Evolutionary conservation across 1,284 basidiomycete genomes (phyloP).

Genomic region (Boletus calvinii): DNA sequence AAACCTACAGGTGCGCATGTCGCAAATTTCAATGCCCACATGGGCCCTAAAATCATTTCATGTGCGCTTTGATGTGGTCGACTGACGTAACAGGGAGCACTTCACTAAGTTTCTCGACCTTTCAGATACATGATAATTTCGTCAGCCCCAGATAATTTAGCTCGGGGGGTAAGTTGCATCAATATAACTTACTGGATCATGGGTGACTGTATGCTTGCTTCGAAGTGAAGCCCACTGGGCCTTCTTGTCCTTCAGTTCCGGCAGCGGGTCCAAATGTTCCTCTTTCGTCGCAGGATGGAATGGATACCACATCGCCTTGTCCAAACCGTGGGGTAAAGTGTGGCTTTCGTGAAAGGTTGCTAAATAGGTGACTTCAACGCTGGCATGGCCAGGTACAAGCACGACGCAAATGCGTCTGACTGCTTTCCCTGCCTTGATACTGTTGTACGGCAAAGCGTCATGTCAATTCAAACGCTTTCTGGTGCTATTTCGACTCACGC

Average conservation of each 20-base stretch:
- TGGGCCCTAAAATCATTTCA: neutral
- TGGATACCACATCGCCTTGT: neutral
- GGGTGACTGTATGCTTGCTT: neutral
- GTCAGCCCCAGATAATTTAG: neutral
- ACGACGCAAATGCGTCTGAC: neutral
- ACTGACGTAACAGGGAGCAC: neutral
- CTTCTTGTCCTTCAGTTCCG: neutral
- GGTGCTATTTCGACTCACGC: neutral
- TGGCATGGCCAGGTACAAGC: neutral
- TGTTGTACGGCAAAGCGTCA: neutral
- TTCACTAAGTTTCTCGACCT: neutral
- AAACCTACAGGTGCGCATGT: neutral
- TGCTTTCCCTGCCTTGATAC: neutral
- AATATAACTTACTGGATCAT: neutral
- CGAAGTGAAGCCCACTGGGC: neutral
- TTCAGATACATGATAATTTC: neutral
- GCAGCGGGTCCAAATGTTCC: neutral
- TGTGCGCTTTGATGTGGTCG: neutral
- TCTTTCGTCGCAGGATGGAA: neutral
- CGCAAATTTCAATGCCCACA: neutral
- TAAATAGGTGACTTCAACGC: neutral
- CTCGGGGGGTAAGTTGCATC: neutral
- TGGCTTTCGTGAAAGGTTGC: neutral
- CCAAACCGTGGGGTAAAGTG: neutral
- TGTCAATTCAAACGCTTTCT: neutral